These are phyloP conservation scores for Coleophoma cylindrospora DNA, from an alignment of 2,329 filamentous ascomycete genomes.

Conservation along the genomic window DNA sequence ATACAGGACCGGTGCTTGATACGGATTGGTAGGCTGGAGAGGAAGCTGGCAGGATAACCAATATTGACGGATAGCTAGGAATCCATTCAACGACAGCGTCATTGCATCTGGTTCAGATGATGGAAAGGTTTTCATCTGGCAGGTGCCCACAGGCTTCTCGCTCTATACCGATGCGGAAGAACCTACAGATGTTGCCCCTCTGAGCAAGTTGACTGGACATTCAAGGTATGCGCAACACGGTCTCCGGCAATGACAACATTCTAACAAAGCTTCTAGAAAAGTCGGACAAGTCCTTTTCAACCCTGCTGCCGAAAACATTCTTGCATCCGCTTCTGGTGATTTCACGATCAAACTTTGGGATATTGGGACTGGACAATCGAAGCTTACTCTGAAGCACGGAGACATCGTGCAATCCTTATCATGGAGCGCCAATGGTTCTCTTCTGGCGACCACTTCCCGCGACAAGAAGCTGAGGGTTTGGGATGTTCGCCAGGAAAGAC, in stretches of 20 bases:
- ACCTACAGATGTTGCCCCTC: constrained; percentile 72
- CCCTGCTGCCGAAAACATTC: constrained; percentile 88
- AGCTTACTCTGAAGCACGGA: constrained; percentile 73
- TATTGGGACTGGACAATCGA: constrained; percentile 69
- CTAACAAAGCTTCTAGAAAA: constrained; percentile 55
- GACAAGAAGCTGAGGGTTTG: constrained; percentile 98
- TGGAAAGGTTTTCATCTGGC: constrained; percentile 95
- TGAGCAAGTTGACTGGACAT: constrained; percentile 80
- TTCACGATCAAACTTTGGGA: constrained; percentile 97
- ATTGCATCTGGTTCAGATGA: constrained; percentile 95
- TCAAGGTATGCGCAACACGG: constrained; percentile 53
- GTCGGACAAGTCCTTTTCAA: constrained; percentile 98
- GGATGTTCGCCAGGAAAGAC: constrained; percentile 91
- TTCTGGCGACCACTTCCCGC: constrained; percentile 87
- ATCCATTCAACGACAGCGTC: constrained; percentile 90
- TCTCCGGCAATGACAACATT: no score
- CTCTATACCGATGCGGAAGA: constrained; percentile 83
- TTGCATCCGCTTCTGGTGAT: constrained; percentile 92
- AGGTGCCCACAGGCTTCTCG: constrained; percentile 84
- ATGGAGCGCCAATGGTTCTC: constrained; percentile 85
- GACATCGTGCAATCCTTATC: constrained; percentile 95
- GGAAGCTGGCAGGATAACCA: not conserved
- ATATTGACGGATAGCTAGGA: constrained; percentile 49
- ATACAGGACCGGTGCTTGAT: constrained; percentile 92
- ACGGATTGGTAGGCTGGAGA: constrained; percentile 76